phyloP scores from a whole-genome alignment of 2,329 filamentous ascomycete genomes.

The Coniochaeta hoffmannii region DNA sequence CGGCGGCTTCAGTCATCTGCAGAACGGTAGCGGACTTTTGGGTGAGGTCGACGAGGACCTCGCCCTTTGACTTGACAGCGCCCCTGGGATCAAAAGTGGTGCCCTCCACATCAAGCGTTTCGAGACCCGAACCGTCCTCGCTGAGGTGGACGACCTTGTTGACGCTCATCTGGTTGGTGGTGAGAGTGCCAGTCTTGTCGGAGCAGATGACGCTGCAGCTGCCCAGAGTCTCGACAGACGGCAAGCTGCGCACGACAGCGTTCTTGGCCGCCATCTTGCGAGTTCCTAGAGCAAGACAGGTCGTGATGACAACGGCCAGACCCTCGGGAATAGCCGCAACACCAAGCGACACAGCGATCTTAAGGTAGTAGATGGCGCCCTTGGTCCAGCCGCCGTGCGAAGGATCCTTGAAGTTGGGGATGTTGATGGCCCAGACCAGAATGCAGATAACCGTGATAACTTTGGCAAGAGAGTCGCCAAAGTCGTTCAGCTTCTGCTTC shows the following conservation, averaged over 20 bases:
- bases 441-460: slow-evolving; percentile 97
- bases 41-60: slow-evolving; percentile 60
- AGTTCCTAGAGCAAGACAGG: slow-evolving; percentile 89
- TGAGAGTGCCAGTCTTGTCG: slow-evolving; percentile 96
- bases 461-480: slow-evolving; percentile 92
- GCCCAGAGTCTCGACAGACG: slow-evolving; percentile 93
- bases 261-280: slow-evolving; percentile 99
- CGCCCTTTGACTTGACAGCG: slow-evolving; percentile 60
- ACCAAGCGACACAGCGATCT: slow-evolving; percentile 96
- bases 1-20: slow-evolving; percentile 66
- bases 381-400: slow-evolving; percentile 91
- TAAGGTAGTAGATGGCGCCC: slow-evolving; percentile 98
- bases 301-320: slow-evolving; percentile 97
- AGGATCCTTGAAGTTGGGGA: slow-evolving; percentile 92
- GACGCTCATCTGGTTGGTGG: slow-evolving; percentile 99
- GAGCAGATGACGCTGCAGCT: slow-evolving; percentile 99
- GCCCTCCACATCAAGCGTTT: slow-evolving; percentile 84
- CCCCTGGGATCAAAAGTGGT: slow-evolving; percentile 87
- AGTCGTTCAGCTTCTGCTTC: slow-evolving; percentile 98
- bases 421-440: slow-evolving; percentile 97
- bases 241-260: slow-evolving; percentile 89
- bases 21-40: slow-evolving; percentile 67
- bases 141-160: slow-evolving; percentile 83
- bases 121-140: slow-evolving; percentile 63
- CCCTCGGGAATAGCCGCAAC: slow-evolving; percentile 97